Evolutionary conservation across 108 stramenopile species (phyloP).

Genomic region (Cyclotella kingstonii): DNA sequence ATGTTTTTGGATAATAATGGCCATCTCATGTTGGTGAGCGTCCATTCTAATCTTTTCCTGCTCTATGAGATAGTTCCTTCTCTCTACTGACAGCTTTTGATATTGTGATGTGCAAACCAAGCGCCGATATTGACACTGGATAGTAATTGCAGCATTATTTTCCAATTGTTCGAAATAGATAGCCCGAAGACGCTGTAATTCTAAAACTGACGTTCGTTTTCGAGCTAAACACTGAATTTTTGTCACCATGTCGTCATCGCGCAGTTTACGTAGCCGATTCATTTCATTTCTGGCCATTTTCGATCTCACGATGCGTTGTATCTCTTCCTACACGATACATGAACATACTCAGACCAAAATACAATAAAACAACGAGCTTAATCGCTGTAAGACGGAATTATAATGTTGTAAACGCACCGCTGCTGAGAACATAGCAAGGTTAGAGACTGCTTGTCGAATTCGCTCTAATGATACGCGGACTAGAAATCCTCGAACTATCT

Average conservation of each 20-base stretch:
- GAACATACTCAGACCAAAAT: neutral
- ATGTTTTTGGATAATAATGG: slow-evolving; percentile 32
- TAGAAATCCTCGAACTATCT: slow-evolving; percentile 21
- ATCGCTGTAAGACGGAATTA: neutral
- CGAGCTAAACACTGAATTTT: slow-evolving; percentile 26
- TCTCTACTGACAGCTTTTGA: slow-evolving; percentile 6
- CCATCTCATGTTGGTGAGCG: slow-evolving; percentile 1
- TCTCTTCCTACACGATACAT: slow-evolving; percentile 6
- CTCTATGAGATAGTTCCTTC: neutral
- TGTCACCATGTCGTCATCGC: slow-evolving; percentile 15
- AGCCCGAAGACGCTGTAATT: slow-evolving; percentile 11
- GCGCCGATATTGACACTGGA: slow-evolving; percentile 17
- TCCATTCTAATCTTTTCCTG: slow-evolving; percentile 1
- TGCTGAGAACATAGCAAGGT: slow-evolving; percentile 7
- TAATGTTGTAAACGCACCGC: neutral
- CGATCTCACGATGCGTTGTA: slow-evolving; percentile 12
- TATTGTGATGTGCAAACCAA: neutral
- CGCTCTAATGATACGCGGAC: neutral
- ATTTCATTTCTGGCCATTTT: slow-evolving; percentile 6
- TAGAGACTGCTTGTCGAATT: neutral
- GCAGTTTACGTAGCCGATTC: slow-evolving; percentile 5
- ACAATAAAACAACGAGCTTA: neutral
- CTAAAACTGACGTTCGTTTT: neutral
- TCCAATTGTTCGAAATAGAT: neutral
- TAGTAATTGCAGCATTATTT: slow-evolving; percentile 9